Conservation (phyloP, 2,329 filamentous ascomycete species). For the Colletotrichum lindemuthianum region DNA sequence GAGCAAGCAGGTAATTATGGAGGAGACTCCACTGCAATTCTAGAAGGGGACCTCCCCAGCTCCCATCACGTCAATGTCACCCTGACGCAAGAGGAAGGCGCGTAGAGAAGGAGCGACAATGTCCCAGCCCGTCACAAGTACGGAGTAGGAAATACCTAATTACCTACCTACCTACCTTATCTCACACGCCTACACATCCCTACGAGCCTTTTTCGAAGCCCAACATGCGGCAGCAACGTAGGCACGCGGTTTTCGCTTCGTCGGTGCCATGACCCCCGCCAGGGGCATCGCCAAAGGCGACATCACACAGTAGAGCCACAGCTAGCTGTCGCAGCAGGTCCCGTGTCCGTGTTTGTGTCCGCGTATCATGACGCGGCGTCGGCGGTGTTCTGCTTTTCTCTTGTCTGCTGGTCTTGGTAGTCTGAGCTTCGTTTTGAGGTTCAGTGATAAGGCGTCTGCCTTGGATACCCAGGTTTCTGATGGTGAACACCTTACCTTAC, state of each 20-base stretch:
- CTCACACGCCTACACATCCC: no score
- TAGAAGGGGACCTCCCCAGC: background rate
- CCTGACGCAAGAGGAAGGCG: background rate
- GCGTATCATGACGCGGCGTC: constrained; percentile 12
- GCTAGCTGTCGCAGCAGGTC: constrained; percentile 18
- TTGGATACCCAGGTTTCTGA: no score
- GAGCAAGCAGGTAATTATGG: background rate
- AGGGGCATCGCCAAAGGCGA: background rate
- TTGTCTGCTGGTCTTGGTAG: background rate
- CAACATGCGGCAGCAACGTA: no score
- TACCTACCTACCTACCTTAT: background rate
- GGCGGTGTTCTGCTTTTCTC: constrained; percentile 11
- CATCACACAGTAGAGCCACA: constrained; percentile 2
- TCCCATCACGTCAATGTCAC: constrained; percentile 18
- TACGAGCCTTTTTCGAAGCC: constrained; percentile 15
- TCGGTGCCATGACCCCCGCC: background rate
- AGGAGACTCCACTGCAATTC: constrained; percentile 19
- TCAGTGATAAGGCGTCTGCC: background rate
- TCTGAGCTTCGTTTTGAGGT: background rate
- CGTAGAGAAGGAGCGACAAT: background rate
- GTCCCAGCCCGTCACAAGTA: no score
- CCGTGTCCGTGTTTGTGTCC: constrained; percentile 13
- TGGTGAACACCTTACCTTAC: background rate
- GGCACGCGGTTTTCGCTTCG: background rate
- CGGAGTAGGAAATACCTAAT: no score